Evolutionary conservation across 345 rosid species (phyloP).

Genomic region (Litchi chinensis): DNA sequence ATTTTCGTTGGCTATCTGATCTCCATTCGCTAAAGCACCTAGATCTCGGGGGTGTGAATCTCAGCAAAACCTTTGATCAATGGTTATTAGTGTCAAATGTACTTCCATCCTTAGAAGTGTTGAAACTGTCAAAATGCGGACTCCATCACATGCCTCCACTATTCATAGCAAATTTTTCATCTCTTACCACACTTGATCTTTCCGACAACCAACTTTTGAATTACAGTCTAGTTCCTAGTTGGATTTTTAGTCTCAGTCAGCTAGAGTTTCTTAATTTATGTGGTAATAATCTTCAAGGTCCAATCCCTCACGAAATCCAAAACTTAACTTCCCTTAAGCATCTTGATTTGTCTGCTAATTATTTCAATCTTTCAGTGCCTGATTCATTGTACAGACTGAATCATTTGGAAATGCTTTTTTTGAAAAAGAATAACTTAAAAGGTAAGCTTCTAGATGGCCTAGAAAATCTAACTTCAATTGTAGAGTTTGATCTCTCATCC

Average conservation of each 20-base stretch:
- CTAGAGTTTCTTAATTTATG: neutral
- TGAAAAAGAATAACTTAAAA: neutral
- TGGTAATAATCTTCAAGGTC: neutral
- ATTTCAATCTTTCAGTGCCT: slow-evolving; percentile 7
- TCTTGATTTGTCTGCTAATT: too few species aligned
- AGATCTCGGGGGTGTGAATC: too few species aligned
- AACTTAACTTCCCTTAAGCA: neutral
- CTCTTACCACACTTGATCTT: neutral
- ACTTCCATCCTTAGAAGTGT: neutral
- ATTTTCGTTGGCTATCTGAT: too few species aligned
- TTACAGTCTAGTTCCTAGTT: neutral
- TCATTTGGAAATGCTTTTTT: neutral
- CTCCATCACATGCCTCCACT: neutral
- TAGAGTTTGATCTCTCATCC: neutral
- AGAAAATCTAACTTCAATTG: slow-evolving; percentile 24
- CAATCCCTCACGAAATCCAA: neutral
- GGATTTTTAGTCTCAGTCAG: neutral
- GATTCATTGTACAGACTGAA: slow-evolving; percentile 3
- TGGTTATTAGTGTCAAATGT: neutral
- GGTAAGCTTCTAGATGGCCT: slow-evolving; percentile 17
- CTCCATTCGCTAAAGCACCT: too few species aligned
- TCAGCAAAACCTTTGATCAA: neutral
- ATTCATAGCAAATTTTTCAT: neutral
- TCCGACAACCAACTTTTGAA: neutral
- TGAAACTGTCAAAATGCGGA: neutral